Evolutionary conservation across 805 yeast species (phyloP).

Genomic region (Candida fluviatilis): DNA sequence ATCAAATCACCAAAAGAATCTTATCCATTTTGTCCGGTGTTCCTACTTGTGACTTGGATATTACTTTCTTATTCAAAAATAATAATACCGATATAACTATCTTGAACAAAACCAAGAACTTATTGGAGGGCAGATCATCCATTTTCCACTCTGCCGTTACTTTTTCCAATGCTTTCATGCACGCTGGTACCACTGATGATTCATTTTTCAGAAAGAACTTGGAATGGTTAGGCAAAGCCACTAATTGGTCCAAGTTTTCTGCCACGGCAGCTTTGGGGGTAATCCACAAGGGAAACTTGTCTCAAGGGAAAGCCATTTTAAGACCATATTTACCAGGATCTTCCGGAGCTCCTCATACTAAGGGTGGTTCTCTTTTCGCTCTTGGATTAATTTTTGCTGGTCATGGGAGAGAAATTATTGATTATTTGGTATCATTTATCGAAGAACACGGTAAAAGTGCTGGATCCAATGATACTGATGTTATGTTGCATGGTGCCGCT

Average conservation of each 20-base stretch:
- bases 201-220: slow-evolving; percentile 84
- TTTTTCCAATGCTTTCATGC: slow-evolving; percentile 90
- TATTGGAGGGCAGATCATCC: slow-evolving; percentile 87
- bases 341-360: slow-evolving; percentile 78
- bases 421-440: slow-evolving; percentile 68
- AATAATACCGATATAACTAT: slow-evolving; percentile 83
- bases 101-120: slow-evolving; percentile 73
- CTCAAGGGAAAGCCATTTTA: slow-evolving; percentile 83
- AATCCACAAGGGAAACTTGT: slow-evolving; percentile 88
- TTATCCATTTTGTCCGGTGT: slow-evolving; percentile 79
- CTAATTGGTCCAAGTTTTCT: slow-evolving; percentile 96
- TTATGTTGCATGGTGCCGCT: slow-evolving; percentile 91
- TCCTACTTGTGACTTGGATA: slow-evolving; percentile 89
- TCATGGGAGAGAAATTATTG: slow-evolving; percentile 84
- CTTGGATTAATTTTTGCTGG: slow-evolving; percentile 94
- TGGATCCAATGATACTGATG: slow-evolving; percentile 69
- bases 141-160: slow-evolving; percentile 95
- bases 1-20: slow-evolving; percentile 39
- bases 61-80: slow-evolving; percentile 81
- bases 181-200: slow-evolving; percentile 95
- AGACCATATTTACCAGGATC: slow-evolving; percentile 88
- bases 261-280: slow-evolving; percentile 98
- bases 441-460: slow-evolving; percentile 63
- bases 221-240: slow-evolving; percentile 97
- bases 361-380: slow-evolving; percentile 94